Evolutionary conservation across 768 basidiomycete species (phyloP), one percentile per base, ranked within the genome.

Genomic region (Tylopilus sp.): DNA sequence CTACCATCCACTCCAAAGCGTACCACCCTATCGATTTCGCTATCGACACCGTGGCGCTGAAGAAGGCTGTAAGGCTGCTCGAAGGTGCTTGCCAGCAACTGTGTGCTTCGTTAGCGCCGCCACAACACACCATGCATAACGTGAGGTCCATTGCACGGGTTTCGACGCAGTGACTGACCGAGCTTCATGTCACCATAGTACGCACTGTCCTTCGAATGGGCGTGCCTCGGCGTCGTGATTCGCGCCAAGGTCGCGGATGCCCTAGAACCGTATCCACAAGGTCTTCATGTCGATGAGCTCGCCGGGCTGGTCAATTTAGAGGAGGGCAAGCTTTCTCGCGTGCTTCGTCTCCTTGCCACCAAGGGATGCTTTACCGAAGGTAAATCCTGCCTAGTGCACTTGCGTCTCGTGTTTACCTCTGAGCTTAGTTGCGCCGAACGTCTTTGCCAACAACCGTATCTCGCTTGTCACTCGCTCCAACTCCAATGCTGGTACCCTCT

Each of bases 381-480:
- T 57, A 38, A 43, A 43, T n/a, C 3, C 3, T 16, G 4, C 24
- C 9, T 19, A 19, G 43, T 17, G 19, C 25, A 25, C 25, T 37
- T 28, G 9, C 37, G 43, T 52, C 26, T 8, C 12, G 13, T 25
- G 37, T n/a, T 49, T 3, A 31, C 24, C 3, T n/a, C 9, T 43
- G 4, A 34, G 24, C 33, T 26, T 16, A 67, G 70, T 72, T 8
- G 47, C 56, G 12, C 57, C 58, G 10, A 61, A 70, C 17, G 50
- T 50, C 0, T 72, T 69, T 54, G 64, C 69, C 12, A 72, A 72
- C 48, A 72, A 67, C 40, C 71, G 68, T n/a, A 58, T 71, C 25
- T 72, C 71, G 3, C 60, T 69, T 10, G 42, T 65, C 1, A 59
- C 67, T 9, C 57, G 52, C 37, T 60, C 63, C 12, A 46, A 9